Evolutionary conservation across 208 protist genomes (phyloP), one percentile per base, ranked within the genome.

Genomic region (Paratrypanosoma confusum): DNA sequence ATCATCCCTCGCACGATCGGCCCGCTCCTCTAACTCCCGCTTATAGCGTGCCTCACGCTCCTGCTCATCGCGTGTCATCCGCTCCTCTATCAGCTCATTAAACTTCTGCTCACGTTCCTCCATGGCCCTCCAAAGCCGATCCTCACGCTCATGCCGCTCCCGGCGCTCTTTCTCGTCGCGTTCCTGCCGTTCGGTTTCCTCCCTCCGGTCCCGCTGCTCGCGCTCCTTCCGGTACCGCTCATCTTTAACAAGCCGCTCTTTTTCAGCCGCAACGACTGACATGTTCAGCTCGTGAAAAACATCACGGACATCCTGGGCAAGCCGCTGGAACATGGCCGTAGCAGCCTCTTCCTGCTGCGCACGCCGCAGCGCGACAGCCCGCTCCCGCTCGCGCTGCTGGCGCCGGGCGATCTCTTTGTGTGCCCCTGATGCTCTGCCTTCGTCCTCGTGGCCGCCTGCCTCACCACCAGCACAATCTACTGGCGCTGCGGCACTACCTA

Each of bases 281-380:
- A 94, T 57, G 56, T 90, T 91, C 2, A 94, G 69, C 53, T 94
- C 86, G 43, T 90, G 79, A 50, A 94, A 94, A 5, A 94, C 80
- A 16, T 89, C 79, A 3, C 82, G 65, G 14, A 94, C 80, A 48
- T 94, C 86, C 41, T 91, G 70, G 5, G 86, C 81, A 11, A 94
- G 70, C 11, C 81, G 68, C 31, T 88, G 79, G 48, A 94, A 91
- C 7, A 94, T 60, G 8, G 61, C 47, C 46, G 69, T 71, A 2
- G 81, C 76, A 2, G 74, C 78, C 36, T 81, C 78, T 50, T 90
- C 84, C 48, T 93, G 78, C 27, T 93, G 63, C 5, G 73, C 44
- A 6, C 75, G 73, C 25, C 71, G 65, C 40, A 83, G 58, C 0
- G 65, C 47, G 39, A 81, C 32, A 1, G 73, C 74, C 8, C 77